A percentile compares a stretch with the other conserved stretches of the same genome.
Conservation (phyloP, 148 eudicot genomes). For the Mesembryanthemum crystallinum region DNA sequence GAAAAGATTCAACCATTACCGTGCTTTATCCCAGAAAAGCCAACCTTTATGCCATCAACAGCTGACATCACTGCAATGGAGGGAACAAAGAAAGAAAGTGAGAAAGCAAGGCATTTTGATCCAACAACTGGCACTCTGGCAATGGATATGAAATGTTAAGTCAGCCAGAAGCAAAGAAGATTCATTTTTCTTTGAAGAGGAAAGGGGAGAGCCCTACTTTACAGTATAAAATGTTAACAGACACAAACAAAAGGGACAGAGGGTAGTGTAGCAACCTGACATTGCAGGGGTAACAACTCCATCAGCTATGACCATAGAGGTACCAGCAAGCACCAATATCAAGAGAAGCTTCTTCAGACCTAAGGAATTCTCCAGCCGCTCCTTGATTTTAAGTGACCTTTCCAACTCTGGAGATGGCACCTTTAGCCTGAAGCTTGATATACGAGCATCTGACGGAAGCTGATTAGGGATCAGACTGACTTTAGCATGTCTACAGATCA, state of each 20-base stretch:
- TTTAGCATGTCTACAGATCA: conserved; percentile 95
- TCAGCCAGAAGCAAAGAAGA: too few relatives aligned
- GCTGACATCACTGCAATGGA: conserved; percentile 78
- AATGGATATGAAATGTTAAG: too few relatives aligned
- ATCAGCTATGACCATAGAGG: conserved; percentile 96
- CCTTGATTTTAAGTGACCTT: conserved; percentile 91
- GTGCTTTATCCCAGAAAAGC: conserved; percentile 61
- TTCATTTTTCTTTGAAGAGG: neutral
- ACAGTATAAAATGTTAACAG: too few relatives aligned
- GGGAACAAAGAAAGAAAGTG: conserved; percentile 19
- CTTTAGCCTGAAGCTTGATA: conserved; percentile 93
- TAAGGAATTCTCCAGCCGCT: conserved; percentile 73
- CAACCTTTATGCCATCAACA: conserved; percentile 86
- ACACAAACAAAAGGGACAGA: neutral
- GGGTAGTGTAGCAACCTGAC: conserved; percentile 57
- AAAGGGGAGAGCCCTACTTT: too few relatives aligned
- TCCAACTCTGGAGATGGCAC: conserved; percentile 97
- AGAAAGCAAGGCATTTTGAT: neutral
- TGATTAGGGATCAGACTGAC: conserved; percentile 96
- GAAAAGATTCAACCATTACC: conserved; percentile 42
- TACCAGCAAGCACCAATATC: conserved; percentile 88
- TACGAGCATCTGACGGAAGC: conserved; percentile 88
- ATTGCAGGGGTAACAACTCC: conserved; percentile 98
- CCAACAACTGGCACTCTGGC: neutral
- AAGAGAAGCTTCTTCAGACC: conserved; percentile 78